Conservation (phyloP, 2,329 filamentous ascomycete genomes). For the Claviceps sp. region DNA sequence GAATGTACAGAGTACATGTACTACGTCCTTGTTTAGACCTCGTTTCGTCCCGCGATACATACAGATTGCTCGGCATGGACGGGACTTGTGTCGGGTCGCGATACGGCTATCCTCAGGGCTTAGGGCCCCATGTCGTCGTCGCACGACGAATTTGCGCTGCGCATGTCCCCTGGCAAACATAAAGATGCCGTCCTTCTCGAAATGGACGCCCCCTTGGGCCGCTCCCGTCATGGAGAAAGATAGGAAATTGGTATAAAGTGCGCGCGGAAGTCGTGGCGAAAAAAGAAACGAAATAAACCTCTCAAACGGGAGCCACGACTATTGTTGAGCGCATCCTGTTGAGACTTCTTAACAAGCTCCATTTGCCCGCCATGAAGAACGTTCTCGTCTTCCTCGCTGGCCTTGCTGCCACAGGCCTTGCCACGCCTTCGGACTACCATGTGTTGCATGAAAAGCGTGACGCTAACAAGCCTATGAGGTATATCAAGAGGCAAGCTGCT, state of each 20-base stretch:
- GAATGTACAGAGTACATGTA: too few species aligned
- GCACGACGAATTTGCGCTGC: neutral
- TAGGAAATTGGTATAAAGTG: neutral
- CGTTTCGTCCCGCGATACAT: too few species aligned
- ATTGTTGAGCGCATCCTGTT: neutral
- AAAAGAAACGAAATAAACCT: neutral
- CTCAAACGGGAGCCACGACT: neutral
- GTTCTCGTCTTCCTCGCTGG: slow-evolving; percentile 9
- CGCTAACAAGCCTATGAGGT: slow-evolving; percentile 8
- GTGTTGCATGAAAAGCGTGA: slow-evolving; percentile 21
- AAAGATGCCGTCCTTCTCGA: neutral
- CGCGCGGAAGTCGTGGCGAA: neutral
- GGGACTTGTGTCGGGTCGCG: neutral
- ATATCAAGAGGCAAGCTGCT: slow-evolving; percentile 13
- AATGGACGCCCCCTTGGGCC: neutral
- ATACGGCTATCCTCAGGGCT: neutral
- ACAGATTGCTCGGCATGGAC: too few species aligned
- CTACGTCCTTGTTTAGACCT: too few species aligned
- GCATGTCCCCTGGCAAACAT: too few species aligned
- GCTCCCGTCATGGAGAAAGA: neutral
- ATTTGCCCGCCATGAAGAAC: slow-evolving; percentile 9
- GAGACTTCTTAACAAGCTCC: neutral
- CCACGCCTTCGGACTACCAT: slow-evolving; percentile 10
- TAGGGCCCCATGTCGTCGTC: neutral
- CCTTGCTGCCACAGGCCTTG: slow-evolving; percentile 9